These are phyloP conservation scores for Gaultheria prostrata DNA, from an alignment of 148 eudicot genomes.

Conservation along the genomic window DNA sequence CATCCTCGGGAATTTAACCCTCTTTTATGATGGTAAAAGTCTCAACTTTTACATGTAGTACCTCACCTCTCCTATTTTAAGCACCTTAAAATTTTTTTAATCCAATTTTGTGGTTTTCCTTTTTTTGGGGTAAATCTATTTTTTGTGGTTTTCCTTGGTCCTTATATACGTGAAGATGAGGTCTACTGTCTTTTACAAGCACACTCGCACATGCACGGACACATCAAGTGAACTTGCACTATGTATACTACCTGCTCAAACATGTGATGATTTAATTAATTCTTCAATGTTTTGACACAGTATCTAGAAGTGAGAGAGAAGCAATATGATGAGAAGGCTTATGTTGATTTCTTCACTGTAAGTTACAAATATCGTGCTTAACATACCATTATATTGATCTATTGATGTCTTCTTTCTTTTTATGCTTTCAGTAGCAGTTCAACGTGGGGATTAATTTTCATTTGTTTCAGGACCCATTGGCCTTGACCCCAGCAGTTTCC, in stretches of 20 bases:
- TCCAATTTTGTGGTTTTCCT: background rate
- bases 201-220: background rate
- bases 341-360: constrained; percentile 80
- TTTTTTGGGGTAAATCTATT: background rate
- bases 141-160: background rate
- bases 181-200: background rate
- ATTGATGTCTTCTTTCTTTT: background rate
- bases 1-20: background rate
- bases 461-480: constrained; percentile 44
- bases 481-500: constrained; percentile 53
- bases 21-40: background rate
- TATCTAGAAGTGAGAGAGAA: constrained; percentile 93
- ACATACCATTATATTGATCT: background rate
- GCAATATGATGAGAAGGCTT: constrained; percentile 82
- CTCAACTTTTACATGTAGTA: background rate
- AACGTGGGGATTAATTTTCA: background rate
- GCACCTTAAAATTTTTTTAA: background rate
- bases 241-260: background rate
- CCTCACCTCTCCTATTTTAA: background rate
- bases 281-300: constrained; percentile 38
- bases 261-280: background rate
- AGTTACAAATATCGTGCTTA: constrained; percentile 20
- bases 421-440: background rate
- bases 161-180: background rate
- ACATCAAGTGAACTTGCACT: background rate